Base-by-base conservation (phyloP, 2,329 filamentous ascomycete genomes). In the Penicillium sp. region DNA sequence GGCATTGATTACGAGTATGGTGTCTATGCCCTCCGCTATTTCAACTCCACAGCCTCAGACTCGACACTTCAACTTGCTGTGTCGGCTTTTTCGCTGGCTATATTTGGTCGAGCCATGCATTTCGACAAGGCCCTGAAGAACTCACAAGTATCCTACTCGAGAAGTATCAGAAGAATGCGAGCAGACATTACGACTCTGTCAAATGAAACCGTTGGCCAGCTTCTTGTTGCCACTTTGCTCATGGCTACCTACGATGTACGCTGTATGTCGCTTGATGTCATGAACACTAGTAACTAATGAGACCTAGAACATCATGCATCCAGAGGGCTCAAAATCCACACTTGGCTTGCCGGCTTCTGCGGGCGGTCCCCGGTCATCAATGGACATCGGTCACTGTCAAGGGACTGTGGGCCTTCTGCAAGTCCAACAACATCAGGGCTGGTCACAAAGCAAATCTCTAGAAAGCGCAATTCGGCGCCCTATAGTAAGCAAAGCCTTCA, bases 171-270 rank as follows among this genome's bases (percentile, higher is more conserved):
- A 13, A 37, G 37, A 11, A 47, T 50, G 3, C 44, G 45, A 15
- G 33, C 40, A 11, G 51, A 54, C 15, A 48, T 57, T 14, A 25
- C 30, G 14, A 36, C 23, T 2, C 21, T 50, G 11, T 43, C 39
- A 6, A 44, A 47, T 33, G 43, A 54, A 25, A 49, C 14, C 7
- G 47, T 57, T 15, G 51, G 56, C 20, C 45, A 49, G 10, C 33
- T 56, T 7, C 41, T 57, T 6, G 42, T 54, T 7, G 43, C 54
- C 2, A 55, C 44, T n/a, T 44, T 55, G 47, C 29, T 57, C 13
- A 44, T 57, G 43, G 43, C 26, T 7, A 47, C 29, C 14, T 57
- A 56, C 15, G 50, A 54, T 31, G 50, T 48, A 11, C 15, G 39
- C 19, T 19, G 14, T 3, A 7, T 28, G 30, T n/a, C 19, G 3